These are phyloP conservation scores for Biancaea sappan DNA, from an alignment of 306 rosid genomes.

Conservation along the genomic window DNA sequence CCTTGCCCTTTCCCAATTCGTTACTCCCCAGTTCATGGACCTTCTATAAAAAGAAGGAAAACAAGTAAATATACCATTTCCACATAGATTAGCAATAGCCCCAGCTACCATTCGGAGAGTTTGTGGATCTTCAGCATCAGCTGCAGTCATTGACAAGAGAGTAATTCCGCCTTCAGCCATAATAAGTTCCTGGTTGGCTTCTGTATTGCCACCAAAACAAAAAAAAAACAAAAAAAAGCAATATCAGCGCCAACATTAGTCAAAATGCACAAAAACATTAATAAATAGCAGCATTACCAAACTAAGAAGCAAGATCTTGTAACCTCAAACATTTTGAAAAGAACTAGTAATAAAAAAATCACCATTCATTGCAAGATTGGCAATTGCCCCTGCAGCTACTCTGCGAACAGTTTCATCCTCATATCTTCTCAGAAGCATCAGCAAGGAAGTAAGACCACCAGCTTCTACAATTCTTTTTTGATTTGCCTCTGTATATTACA, in stretches of 20 bases:
- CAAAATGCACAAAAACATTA: background rate
- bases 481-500: conserved; percentile 73
- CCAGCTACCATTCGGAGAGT: conserved; percentile 99
- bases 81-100: conserved; percentile 94
- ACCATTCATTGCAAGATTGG: conserved; percentile 99
- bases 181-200: conserved; percentile 94
- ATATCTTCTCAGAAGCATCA: conserved; percentile 94
- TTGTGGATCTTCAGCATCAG: conserved; percentile 98
- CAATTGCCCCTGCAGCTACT: conserved; percentile 99
- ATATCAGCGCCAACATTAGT: conserved; percentile 28
- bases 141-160: conserved; percentile 84
- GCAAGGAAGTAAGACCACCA: conserved; percentile 92
- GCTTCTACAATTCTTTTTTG: conserved; percentile 94
- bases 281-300: conserved; percentile 27
- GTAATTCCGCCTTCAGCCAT: conserved; percentile 96
- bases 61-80: conserved; percentile 70
- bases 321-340: conserved; percentile 15
- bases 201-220: conserved; percentile 54
- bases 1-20: too few relatives aligned
- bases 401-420: conserved; percentile 96
- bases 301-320: conserved; percentile 24
- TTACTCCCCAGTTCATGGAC: background rate
- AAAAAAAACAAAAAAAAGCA: conserved; percentile 41
- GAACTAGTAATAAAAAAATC: conserved; percentile 22
- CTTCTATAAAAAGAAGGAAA: background rate